phyloP scores from a whole-genome alignment of 768 basidiomycete species.

The Agaricus sinodeliciosus region DNA sequence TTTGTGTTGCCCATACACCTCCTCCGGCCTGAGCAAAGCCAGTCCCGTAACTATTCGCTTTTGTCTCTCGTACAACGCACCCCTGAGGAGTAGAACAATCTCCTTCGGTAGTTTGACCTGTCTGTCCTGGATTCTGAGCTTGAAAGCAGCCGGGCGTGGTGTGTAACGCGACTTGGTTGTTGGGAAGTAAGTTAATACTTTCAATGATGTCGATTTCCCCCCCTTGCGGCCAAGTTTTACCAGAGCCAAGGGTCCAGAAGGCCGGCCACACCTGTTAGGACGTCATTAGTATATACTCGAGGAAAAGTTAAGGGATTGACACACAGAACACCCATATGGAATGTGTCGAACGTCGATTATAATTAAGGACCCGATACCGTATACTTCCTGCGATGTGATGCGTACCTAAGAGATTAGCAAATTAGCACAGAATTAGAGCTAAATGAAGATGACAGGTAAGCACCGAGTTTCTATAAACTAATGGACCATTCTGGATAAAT shows the following conservation, averaged over 20 bases:
- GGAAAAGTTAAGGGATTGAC: conserved; percentile 13
- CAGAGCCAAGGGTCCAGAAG: conserved; percentile 41
- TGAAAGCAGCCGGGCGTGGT: conserved; percentile 42
- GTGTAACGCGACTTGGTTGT: conserved; percentile 79
- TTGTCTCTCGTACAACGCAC: conserved; percentile 57
- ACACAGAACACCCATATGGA: conserved; percentile 46
- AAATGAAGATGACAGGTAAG: conserved; percentile 14
- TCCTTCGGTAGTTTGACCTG: conserved; percentile 42
- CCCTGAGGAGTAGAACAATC: conserved; percentile 59
- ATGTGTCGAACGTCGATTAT: conserved; percentile 40
- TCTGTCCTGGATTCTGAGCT: conserved; percentile 29
- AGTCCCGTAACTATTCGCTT: conserved; percentile 55
- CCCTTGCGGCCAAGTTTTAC: conserved; percentile 33
- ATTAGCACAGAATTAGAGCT: background rate
- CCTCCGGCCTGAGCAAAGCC: conserved; percentile 67
- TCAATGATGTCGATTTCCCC: conserved; percentile 70
- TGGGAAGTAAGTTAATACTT: conserved; percentile 64
- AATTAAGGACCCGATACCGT: conserved; percentile 36
- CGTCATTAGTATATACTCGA: background rate
- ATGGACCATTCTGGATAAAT: conserved; percentile 28
- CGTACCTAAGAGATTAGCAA: conserved; percentile 27
- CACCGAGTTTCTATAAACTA: conserved; percentile 42
- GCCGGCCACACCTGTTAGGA: conserved; percentile 37
- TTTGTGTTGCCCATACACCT: conserved; percentile 72
- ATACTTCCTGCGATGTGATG: conserved; percentile 35